phyloP scores from a whole-genome alignment of 2,329 filamentous ascomycete genomes.

The Fusarium sp. region DNA sequence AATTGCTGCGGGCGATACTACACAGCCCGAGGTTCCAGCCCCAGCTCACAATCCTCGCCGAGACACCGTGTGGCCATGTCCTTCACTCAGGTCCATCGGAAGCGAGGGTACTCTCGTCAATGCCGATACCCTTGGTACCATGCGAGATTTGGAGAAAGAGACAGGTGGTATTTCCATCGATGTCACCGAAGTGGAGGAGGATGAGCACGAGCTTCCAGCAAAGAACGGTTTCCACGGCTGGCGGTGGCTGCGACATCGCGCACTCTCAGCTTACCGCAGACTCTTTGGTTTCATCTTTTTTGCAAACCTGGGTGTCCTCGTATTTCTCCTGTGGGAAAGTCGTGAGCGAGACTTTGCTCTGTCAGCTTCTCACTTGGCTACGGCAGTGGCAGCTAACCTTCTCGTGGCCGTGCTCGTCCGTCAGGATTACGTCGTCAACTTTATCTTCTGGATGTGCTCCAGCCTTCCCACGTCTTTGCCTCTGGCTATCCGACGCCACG shows the following conservation, averaged over 20 bases:
- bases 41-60: background rate
- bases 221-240: conserved; percentile 38
- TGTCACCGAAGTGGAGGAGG: conserved; percentile 9
- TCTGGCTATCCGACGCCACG: conserved; percentile 58
- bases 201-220: conserved; percentile 26
- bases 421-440: conserved; percentile 66
- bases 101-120: conserved; percentile 12
- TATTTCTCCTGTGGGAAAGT: conserved; percentile 20
- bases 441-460: conserved; percentile 58
- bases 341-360: conserved; percentile 30
- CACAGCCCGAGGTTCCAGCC: background rate
- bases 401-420: conserved; percentile 62
- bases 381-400: conserved; percentile 48
- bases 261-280: conserved; percentile 37
- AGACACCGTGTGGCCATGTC: conserved; percentile 17
- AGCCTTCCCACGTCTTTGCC: conserved; percentile 60
- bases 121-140: background rate
- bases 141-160: conserved; percentile 26
- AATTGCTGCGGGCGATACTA: background rate
- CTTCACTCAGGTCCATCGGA: background rate
- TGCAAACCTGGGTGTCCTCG: conserved; percentile 22
- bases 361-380: conserved; percentile 23
- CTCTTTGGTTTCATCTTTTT: conserved; percentile 36
- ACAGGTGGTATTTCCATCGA: background rate
- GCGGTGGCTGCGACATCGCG: conserved; percentile 34